A percentile compares a stretch with the other conserved stretches of the same genome.
Evolutionary conservation across 2,329 filamentous ascomycete species (phyloP).

Genomic region (Fusarium nodosum): DNA sequence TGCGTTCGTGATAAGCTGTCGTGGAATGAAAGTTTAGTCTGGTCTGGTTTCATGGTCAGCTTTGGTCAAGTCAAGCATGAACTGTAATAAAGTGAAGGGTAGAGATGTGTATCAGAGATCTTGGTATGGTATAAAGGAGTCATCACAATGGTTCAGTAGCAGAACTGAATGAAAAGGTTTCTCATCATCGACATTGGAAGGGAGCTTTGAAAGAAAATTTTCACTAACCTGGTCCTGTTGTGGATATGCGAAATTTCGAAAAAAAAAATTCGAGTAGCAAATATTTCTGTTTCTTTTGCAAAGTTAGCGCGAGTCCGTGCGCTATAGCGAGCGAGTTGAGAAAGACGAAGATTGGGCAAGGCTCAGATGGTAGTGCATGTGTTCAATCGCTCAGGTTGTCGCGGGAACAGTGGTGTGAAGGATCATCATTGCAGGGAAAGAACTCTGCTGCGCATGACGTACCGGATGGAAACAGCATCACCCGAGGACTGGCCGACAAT

Average conservation of each 20-base stretch:
- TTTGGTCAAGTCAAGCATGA: not conserved
- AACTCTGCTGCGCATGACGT: conserved; percentile 36
- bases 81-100: conserved; percentile 33
- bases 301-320: conserved; percentile 14
- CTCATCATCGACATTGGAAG: conserved; percentile 70
- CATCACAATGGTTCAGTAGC: conserved; percentile 79
- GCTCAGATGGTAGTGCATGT: conserved; percentile 84
- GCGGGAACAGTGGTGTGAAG: conserved; percentile 70
- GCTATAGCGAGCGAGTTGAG: not conserved
- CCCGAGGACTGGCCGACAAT: conserved; percentile 1
- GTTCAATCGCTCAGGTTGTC: conserved; percentile 72
- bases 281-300: not conserved
- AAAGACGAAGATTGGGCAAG: conserved; percentile 5
- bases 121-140: conserved; percentile 75
- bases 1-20: too few species aligned
- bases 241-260: not conserved
- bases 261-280: conserved; percentile 17
- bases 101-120: conserved; percentile 64
- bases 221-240: conserved; percentile 26
- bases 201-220: not conserved
- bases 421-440: conserved; percentile 64
- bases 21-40: not conserved
- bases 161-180: conserved; percentile 76
- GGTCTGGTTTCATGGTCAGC: conserved; percentile 34
- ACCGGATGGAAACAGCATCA: conserved; percentile 37